phyloP scores from a whole-genome alignment of 2,329 filamentous ascomycete species.

The Claviceps spartinae region DNA sequence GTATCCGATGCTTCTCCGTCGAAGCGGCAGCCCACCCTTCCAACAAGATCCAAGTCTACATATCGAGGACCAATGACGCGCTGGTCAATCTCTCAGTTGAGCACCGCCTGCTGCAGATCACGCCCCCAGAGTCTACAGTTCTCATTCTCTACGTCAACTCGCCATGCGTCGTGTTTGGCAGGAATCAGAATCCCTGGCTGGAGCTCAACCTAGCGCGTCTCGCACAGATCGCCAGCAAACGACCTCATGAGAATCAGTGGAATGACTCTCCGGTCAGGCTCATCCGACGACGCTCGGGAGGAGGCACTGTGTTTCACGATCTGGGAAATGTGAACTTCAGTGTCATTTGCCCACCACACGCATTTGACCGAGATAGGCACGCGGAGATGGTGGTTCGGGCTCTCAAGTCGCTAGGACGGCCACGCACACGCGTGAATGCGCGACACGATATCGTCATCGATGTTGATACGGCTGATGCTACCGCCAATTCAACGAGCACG shows the following conservation, averaged over 20 bases:
- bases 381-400: conserved; percentile 89
- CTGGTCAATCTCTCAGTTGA: conserved; percentile 90
- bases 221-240: conserved; percentile 11
- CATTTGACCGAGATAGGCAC: conserved; percentile 75
- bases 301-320: conserved; percentile 91
- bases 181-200: conserved; percentile 96
- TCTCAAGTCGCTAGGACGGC: conserved; percentile 44
- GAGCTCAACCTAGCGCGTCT: conserved; percentile 67
- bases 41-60: conserved; percentile 51
- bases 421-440: conserved; percentile 62
- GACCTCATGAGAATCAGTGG: conserved; percentile 13
- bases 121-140: conserved; percentile 57
- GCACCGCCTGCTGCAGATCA: conserved; percentile 70
- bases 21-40: conserved; percentile 27
- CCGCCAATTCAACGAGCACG: conserved; percentile 15
- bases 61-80: conserved; percentile 57
- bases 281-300: conserved; percentile 75
- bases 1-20: conserved; percentile 18
- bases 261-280: conserved; percentile 33
- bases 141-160: conserved; percentile 81
- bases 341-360: conserved; percentile 65
- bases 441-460: conserved; percentile 86
- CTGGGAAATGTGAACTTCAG: conserved; percentile 88
- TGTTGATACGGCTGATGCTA: conserved; percentile 10
- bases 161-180: conserved; percentile 79